These are phyloP conservation scores for Williopsis jadinii DNA, from an alignment of 1,139 yeast species.

Conservation along the genomic window DNA sequence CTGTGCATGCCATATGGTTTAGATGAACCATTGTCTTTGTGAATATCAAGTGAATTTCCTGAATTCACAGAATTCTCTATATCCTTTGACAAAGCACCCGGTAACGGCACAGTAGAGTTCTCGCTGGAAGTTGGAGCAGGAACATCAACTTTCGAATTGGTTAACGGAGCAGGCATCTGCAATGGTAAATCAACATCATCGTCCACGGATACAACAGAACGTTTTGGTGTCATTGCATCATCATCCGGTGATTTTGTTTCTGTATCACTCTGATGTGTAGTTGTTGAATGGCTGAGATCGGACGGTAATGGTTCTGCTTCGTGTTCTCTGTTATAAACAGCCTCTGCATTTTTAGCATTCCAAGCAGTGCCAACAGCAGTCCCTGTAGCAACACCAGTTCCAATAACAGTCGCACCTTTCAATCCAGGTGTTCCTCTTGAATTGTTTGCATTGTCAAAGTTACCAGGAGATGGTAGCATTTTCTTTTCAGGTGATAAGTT, in stretches of 20 bases:
- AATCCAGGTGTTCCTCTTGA: conserved; percentile 1
- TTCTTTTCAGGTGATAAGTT: conserved; percentile 11
- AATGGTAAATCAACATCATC: conserved; percentile 9
- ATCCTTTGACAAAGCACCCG: not conserved
- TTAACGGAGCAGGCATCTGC: not conserved
- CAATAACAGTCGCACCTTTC: conserved; percentile 1
- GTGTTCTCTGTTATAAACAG: conserved; percentile 13
- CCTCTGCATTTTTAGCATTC: conserved; percentile 3
- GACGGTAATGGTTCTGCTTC: conserved; percentile 10
- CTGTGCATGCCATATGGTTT: not conserved
- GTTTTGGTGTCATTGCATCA: not conserved
- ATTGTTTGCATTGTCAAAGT: not conserved
- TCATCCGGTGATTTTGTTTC: not conserved
- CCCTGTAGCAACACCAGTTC: not conserved
- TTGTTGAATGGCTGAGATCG: not conserved
- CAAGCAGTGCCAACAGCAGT: conserved; percentile 1
- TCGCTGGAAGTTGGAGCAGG: not conserved
- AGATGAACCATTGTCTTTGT: not conserved
- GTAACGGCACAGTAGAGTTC: not conserved
- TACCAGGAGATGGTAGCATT: conserved; percentile 1
- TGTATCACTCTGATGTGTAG: no score
- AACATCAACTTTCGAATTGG: not conserved
- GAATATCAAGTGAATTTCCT: not conserved
- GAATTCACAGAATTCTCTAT: not conserved
- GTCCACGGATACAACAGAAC: no score